Evolutionary conservation across 805 yeast genomes (phyloP), one percentile per base, ranked within the genome.

Genomic region (Saccharomycopsis fodiens): DNA sequence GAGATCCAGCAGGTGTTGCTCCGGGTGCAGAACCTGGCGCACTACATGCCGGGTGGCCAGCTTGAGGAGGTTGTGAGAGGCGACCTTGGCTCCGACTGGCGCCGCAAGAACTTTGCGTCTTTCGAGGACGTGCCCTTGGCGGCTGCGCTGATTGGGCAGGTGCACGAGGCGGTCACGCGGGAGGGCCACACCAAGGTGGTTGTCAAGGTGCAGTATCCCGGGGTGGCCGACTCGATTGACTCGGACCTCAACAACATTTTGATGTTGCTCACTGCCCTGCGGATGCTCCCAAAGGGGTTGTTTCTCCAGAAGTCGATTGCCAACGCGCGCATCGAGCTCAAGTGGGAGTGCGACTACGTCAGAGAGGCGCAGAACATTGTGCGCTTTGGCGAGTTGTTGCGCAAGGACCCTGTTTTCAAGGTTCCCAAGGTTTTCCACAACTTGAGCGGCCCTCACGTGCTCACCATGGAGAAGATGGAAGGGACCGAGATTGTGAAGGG

Each of bases 91-190:
- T 67, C 65, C 6, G 69, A 76, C 48, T 93, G 98, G 98, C 73
- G 85, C 51, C 59, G 66, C 3, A 70, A 79, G 31, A 60, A 67
- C 41, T 93, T 86, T 59, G 65, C 80, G 8, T 66, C 76, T 1
- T 93, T 93, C 62, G 86, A 87, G 46, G 93, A 85, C 53, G 71
- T 82, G 19, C 98, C 98, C 3, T 77, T 93, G 46, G 97, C 97
- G 0, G 97, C 98, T 2, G 96, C 98, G 0, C 87, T 96, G 3
- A 93, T 93, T 53, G 97, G 97, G 2, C 97, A 93, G 64, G 97
- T 93, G 4, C 98, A 93, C 63, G 73, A 70, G 31, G 98, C 96
- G 1, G 78, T 75, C 17, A 69, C 87, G 13, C 73, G 69, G 40
- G 79, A 74, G 45, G 75, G 79, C 34, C 78, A 78, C 20, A 50